phyloP scores from a whole-genome alignment of 257 asterid genomes.

The Prunella vulgaris region DNA sequence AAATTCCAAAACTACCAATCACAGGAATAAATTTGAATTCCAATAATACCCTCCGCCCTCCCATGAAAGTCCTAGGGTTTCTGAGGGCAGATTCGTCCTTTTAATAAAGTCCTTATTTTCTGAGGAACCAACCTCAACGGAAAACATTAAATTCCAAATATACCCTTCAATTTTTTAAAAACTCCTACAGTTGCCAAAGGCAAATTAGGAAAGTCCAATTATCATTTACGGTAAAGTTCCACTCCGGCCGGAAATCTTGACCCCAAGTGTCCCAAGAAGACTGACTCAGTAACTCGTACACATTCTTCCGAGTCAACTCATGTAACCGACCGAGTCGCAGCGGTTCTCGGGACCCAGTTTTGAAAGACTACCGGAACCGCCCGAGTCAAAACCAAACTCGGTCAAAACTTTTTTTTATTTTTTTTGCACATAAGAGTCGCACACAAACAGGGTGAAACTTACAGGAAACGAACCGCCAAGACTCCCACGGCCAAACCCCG shows the following conservation, averaged over 20 bases:
- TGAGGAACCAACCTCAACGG: background rate
- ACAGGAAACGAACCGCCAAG: constrained; percentile 30
- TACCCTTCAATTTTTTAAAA: background rate
- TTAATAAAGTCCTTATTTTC: background rate
- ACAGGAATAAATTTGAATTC: background rate
- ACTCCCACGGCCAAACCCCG: constrained; percentile 19
- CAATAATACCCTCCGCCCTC: constrained; percentile 17
- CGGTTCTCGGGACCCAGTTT: constrained; percentile 2
- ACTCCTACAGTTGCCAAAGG: background rate
- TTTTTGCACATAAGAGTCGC: constrained; percentile 9
- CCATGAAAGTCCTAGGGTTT: constrained; percentile 27
- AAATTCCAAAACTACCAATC: constrained; percentile 12
- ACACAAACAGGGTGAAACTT: constrained; percentile 33
- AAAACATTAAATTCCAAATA: background rate
- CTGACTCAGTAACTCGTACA: background rate
- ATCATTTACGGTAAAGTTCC: background rate
- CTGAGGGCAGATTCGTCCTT: constrained; percentile 32
- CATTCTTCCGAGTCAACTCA: constrained; percentile 38
- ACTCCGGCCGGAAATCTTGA: constrained; percentile 7
- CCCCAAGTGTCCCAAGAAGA: constrained; percentile 15
- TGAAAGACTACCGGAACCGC: constrained; percentile 28
- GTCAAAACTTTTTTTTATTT: background rate
- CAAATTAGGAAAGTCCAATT: background rate
- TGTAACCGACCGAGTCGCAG: constrained; percentile 24
- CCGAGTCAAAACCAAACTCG: constrained; percentile 36